phyloP scores from a whole-genome alignment of 2,329 filamentous ascomycete genomes.

The Tolypocladium album region DNA sequence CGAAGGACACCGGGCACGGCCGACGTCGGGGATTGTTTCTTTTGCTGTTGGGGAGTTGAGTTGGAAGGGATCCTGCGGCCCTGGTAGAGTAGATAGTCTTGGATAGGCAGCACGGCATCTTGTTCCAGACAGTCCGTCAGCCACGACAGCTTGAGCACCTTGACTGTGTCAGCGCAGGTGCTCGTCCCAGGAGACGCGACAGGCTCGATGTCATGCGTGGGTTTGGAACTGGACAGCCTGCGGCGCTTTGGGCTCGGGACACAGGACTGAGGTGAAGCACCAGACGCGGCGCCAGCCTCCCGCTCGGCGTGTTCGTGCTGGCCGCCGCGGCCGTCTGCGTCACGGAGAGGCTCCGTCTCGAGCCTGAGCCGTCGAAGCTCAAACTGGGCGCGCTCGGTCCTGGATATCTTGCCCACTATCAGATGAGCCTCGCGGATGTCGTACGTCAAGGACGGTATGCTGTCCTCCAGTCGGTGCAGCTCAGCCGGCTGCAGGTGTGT shows the following conservation, averaged over 20 bases:
- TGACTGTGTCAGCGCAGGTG: constrained; percentile 21
- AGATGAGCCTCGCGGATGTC: constrained; percentile 62
- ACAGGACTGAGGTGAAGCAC: background rate
- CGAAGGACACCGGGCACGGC: constrained; percentile 6
- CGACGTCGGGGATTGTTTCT: background rate
- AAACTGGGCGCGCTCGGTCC: constrained; percentile 60
- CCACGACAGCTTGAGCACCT: constrained; percentile 50
- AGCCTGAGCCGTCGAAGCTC: constrained; percentile 64
- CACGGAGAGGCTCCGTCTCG: constrained; percentile 32
- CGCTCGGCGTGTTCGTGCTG: background rate
- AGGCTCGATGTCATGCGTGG: background rate
- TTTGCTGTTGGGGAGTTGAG: background rate
- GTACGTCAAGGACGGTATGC: constrained; percentile 56
- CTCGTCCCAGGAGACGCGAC: background rate
- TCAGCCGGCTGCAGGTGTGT: constrained; percentile 56
- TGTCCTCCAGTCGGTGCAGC: constrained; percentile 52
- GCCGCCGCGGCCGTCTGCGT: background rate
- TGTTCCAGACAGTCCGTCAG: constrained; percentile 39
- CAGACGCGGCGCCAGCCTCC: background rate
- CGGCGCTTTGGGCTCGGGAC: constrained; percentile 9
- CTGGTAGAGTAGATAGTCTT: constrained; percentile 43
- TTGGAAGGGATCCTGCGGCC: constrained; percentile 24
- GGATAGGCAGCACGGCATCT: constrained; percentile 32
- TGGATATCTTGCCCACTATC: constrained; percentile 62
- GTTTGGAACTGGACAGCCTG: constrained; percentile 3